phyloP scores from a whole-genome alignment of 1,139 yeast genomes.

The Meyerozyma elateridarum region DNA sequence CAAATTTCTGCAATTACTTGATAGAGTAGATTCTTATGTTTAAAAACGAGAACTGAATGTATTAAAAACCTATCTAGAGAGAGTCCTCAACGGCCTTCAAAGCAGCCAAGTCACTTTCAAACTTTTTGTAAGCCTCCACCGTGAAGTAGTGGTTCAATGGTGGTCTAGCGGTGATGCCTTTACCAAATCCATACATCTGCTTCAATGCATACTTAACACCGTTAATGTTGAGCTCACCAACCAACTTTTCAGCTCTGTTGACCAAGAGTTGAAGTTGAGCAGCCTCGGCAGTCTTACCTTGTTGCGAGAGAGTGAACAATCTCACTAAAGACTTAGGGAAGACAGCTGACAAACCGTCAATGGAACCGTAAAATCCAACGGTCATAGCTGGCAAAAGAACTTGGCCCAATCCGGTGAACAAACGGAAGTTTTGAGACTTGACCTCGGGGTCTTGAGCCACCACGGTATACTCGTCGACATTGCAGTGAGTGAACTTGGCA shows the following conservation, averaged over 20 bases:
- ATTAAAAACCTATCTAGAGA: too few relatives aligned
- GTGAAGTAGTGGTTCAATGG: constrained; percentile 13
- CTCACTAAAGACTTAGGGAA: constrained; percentile 38
- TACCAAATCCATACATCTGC: constrained; percentile 18
- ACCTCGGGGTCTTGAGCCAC: constrained; percentile 34
- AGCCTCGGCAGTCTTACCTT: constrained; percentile 35
- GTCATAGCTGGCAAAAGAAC: constrained; percentile 38
- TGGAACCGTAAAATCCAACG: constrained; percentile 42
- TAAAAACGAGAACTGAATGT: too few relatives aligned
- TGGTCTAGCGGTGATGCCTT: constrained; percentile 19
- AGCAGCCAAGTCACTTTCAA: constrained; percentile 5
- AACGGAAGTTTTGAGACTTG: constrained; percentile 29
- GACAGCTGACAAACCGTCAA: constrained; percentile 38
- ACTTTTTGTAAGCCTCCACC: constrained; percentile 6
- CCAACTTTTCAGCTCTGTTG: constrained; percentile 38
- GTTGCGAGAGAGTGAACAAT: constrained; percentile 23
- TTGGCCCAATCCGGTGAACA: constrained; percentile 49
- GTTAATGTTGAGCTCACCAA: constrained; percentile 37
- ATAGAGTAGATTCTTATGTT: too few relatives aligned
- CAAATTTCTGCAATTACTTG: too few relatives aligned
- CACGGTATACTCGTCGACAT: constrained; percentile 26
- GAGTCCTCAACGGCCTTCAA: constrained; percentile 7
- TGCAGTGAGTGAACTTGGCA: constrained; percentile 31
- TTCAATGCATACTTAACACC: constrained; percentile 35
- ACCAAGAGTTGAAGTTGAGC: constrained; percentile 33